Evolutionary conservation across 2,329 filamentous ascomycete species (phyloP).

Genomic region (Diaporthe eres): DNA sequence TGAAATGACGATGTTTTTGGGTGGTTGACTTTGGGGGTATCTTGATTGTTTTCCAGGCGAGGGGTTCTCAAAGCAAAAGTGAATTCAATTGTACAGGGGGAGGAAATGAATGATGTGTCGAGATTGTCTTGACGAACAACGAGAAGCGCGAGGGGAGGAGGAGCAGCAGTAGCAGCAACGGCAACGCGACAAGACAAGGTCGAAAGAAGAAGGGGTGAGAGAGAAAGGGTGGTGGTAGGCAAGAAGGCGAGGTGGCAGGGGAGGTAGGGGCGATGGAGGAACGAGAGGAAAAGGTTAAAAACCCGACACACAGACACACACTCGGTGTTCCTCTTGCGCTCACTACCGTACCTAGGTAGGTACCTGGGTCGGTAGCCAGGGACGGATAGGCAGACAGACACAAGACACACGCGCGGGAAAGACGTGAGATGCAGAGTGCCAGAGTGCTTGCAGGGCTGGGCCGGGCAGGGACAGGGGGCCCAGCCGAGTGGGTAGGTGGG

Average conservation of each 20-base stretch:
- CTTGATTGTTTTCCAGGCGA: conserved; percentile 3
- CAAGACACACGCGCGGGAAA: not conserved
- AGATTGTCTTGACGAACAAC: conserved; percentile 14
- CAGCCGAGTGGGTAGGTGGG: not conserved
- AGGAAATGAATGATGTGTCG: conserved; percentile 22
- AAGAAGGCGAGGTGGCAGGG: conserved; percentile 12
- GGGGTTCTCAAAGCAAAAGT: conserved; percentile 8
- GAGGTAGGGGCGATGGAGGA: conserved; percentile 19
- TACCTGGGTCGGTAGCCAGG: not conserved
- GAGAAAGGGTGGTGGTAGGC: conserved; percentile 8
- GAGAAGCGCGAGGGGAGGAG: not conserved
- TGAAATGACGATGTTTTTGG: conserved; percentile 15
- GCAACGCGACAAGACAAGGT: conserved; percentile 24
- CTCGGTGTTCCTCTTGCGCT: not conserved
- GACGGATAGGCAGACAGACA: conserved; percentile 9
- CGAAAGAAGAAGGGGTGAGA: conserved; percentile 24
- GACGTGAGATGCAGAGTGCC: conserved; percentile 9
- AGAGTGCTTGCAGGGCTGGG: conserved; percentile 28
- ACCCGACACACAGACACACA: conserved; percentile 21
- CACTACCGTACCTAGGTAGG: too few relatives aligned
- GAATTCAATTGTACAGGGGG: conserved; percentile 33
- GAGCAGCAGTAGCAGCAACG: not conserved
- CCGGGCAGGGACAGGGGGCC: conserved; percentile 12
- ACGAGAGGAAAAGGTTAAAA: conserved; percentile 34
- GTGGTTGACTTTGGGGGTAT: conserved; percentile 14